Base-by-base conservation (phyloP, 2,329 filamentous ascomycete species). In the Curvularia verruculosa region DNA sequence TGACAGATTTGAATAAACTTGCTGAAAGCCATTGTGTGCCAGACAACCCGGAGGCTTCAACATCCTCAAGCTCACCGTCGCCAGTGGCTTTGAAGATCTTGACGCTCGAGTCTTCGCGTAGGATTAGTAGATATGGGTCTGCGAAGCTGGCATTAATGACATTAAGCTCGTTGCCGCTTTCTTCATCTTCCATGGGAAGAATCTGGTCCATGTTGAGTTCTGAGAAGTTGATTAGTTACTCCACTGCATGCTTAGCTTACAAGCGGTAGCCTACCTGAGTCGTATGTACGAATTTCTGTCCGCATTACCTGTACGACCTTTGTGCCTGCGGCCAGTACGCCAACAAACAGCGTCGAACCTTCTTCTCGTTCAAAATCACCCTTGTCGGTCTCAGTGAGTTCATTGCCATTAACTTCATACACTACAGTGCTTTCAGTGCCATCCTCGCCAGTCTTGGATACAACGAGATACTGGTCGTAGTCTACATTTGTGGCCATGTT, bases 281-380 rank as follows among this genome's bases (percentile, higher is more conserved):
- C 93, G 68, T 97, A 99, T 59, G 89, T 94, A 57, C 94, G 85
- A 23, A 98, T 87, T 70, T 98, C 94, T 1, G 88, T 91, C 63
- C 89, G 90, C 51, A 96, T 82, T 2, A 96, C 89, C 71, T 98
- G 95, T 15, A 98, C 88, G 31, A 98, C 88, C 56, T 92, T 87
- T 71, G 85, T 90, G 58, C 90, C 87, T 49, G 86, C 85, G n/a
- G 89, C 90, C 75, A 99, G 86, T 0, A 89, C 90, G 15, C 91
- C 91, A 18, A 95, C 89, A 65, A 96, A 90, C 45, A 98, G 83
- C 0, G 95, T 97, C 29, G 89, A 86, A 24, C 93, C 95, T 60
- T 93, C 91, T 44, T 91, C 91, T 3, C 90, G 87, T 60, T 99
- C 96, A 72, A 98, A 97, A 69, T 99, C 95, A 0, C 92, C 92